phyloP scores from a whole-genome alignment of 371 early-diverging fungal species.

The Gilbertella persicaria region DNA sequence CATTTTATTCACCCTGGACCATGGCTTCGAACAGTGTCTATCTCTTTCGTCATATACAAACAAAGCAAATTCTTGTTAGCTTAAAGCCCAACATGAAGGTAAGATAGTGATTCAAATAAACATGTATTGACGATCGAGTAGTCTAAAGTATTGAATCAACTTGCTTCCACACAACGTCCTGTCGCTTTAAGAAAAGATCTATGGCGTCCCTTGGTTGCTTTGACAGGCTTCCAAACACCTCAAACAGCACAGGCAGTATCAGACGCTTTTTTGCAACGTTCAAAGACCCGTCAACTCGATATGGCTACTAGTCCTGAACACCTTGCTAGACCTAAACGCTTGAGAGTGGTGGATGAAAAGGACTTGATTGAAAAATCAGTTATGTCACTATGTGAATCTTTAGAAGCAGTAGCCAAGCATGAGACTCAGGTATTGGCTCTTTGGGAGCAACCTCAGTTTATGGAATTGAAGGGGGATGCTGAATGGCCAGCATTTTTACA shows the following conservation, averaged over 20 bases:
- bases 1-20: neutral
- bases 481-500: conserved; percentile 51
- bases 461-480: conserved; percentile 41
- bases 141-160: conserved; percentile 40
- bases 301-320: conserved; percentile 38
- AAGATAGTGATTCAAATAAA: neutral
- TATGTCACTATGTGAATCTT: conserved; percentile 43
- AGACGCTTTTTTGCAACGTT: conserved; percentile 61
- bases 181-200: conserved; percentile 57
- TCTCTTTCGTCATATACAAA: conserved; percentile 63
- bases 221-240: conserved; percentile 52
- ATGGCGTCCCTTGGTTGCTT: conserved; percentile 62
- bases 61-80: conserved; percentile 61
- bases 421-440: conserved; percentile 36
- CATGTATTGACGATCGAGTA: conserved; percentile 11
- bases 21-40: conserved; percentile 35
- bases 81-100: conserved; percentile 45
- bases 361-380: conserved; percentile 43
- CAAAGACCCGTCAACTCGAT: conserved; percentile 39
- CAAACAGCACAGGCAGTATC: conserved; percentile 57
- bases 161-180: conserved; percentile 39
- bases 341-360: conserved; percentile 43
- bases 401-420: conserved; percentile 31
- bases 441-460: conserved; percentile 52
- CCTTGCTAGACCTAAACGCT: conserved; percentile 46